Evolutionary conservation across 1,139 yeast species (phyloP), one percentile per base, ranked within the genome.

Genomic region (Nakaseomyces nivariensis): DNA sequence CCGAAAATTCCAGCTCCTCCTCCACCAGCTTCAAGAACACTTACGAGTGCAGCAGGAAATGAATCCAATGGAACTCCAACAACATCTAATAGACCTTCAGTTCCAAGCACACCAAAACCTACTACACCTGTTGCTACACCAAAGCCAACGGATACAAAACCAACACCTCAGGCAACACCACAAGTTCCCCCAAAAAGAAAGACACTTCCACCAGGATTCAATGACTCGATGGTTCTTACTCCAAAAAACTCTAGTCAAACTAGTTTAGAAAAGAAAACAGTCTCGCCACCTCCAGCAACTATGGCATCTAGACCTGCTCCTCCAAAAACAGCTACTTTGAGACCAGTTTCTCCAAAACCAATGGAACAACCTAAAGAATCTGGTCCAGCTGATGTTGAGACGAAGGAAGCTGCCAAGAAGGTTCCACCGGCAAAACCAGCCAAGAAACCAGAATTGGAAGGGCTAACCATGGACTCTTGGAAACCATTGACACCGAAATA

Each of bases 401-500:
- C 22, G 22, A 4, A 50, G 9, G 46, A 51, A 33, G 54, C 31
- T 11, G 17, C 7, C 1, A 27, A 17, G 8, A 41, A 41, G 44
- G 10, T 27, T 4, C 44, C 44, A 7, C 60, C 63, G 4, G 47
- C 49, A 4, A 52, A 54, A 17, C 62, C 60, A 10, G 52, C 52
- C 13, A 59, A 55, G 49, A 59, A 58, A 41, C 62, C 62, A 24
- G 58, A 58, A 37, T 43, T 58, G 33, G 61, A 56, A 29, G 49
- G 52, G 17, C 54, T 60, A 56, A 59, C 68, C n/a, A 68, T 78
- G 75, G 70, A 76, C 24, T 78, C 78, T 43, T 78, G 83, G 83
- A 74, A 75, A 50, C 82, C 83, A 6, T 63, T 78, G 48, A 72
- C 75, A 5, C 82, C 82, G 1, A 76, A 75, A 55, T 77, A 29